Base-by-base conservation (phyloP, 2,329 filamentous ascomycete species). In the Aspergillus japonicus region DNA sequence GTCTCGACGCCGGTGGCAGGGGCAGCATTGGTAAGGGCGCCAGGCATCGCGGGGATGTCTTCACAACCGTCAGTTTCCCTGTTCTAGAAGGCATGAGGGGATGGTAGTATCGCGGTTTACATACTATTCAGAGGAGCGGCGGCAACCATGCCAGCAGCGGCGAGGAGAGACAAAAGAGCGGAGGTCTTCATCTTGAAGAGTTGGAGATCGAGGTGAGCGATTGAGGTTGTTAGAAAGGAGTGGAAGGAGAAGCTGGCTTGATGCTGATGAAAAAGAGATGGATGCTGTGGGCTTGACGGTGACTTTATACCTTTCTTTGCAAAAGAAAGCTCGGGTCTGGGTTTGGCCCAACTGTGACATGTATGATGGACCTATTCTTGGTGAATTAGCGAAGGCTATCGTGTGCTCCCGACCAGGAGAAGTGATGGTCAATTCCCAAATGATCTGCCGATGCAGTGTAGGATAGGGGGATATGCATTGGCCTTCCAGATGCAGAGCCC, bases 181-280 rank as follows among this genome's bases (percentile, higher is more conserved):
- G 47, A 31, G 52, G 47, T 39, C 52, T 56, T 59, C 57, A 59
- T 59, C 47, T 52, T 59, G 52, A 33, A 24, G 16, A 6, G 23
- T 55, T 29, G 39, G 29, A 29, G 24, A 8, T 54, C 21, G 19
- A 35, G 26, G 24, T 21, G 42, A 23, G 42, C 19, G 53, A 35
- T 35, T 35, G 26, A 8, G 19, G 31, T 23, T 6, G 50, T 1
- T 55, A 47, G 33, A 35, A 55, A 23, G 24, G 47, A 44, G n/a
- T 21, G 10, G 29, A 24, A 55, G 26, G n/a, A 35, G 44, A 55
- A 35, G 29, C 39, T 44, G 33, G 44, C 53, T 55, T 55, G 53
- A 55, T 48, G 53, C 24, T 33, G 53, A 48, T 55, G 53, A 24
- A 21, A 39, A 55, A 21, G 19, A 33, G 26, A 48, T 3, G 23